These are phyloP conservation scores for Casaregolazyma lundiana DNA, from an alignment of 1,139 yeast species.

Conservation along the genomic window DNA sequence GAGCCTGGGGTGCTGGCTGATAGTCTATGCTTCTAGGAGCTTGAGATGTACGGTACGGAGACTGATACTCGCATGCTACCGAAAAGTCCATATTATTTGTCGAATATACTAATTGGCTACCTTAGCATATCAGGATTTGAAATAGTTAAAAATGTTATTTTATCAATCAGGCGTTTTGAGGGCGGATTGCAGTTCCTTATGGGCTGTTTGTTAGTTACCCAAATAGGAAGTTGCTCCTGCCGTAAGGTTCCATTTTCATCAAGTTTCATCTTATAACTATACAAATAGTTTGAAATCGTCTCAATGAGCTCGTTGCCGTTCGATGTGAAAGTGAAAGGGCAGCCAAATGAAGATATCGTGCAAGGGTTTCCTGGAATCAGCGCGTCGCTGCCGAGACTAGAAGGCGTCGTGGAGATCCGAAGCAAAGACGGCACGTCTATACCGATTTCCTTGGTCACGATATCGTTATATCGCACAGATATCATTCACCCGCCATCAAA, in stretches of 20 bases:
- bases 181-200: too few relatives aligned
- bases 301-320: slow-evolving; percentile 19
- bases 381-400: slow-evolving; percentile 40
- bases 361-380: slow-evolving; percentile 41
- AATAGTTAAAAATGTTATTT: too few relatives aligned
- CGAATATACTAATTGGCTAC: not conserved
- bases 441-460: slow-evolving; percentile 28
- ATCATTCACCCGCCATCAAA: slow-evolving; percentile 32
- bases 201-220: slow-evolving; percentile 3
- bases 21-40: too few relatives aligned
- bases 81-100: not conserved
- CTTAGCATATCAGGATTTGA: too few relatives aligned
- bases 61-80: not conserved
- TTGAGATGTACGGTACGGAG: too few relatives aligned
- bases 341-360: slow-evolving; percentile 39
- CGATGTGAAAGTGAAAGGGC: slow-evolving; percentile 35
- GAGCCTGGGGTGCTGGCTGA: too few relatives aligned
- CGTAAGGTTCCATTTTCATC: not conserved
- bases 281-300: not conserved
- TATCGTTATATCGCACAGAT: slow-evolving; percentile 40
- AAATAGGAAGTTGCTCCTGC: not conserved
- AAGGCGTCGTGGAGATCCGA: slow-evolving; percentile 38
- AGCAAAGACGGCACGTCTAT: slow-evolving; percentile 26
- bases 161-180: too few relatives aligned
- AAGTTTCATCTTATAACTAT: not conserved